Conservation (phyloP, 2,329 filamentous ascomycete genomes). For the Pseudohalonectria lignicola region DNA sequence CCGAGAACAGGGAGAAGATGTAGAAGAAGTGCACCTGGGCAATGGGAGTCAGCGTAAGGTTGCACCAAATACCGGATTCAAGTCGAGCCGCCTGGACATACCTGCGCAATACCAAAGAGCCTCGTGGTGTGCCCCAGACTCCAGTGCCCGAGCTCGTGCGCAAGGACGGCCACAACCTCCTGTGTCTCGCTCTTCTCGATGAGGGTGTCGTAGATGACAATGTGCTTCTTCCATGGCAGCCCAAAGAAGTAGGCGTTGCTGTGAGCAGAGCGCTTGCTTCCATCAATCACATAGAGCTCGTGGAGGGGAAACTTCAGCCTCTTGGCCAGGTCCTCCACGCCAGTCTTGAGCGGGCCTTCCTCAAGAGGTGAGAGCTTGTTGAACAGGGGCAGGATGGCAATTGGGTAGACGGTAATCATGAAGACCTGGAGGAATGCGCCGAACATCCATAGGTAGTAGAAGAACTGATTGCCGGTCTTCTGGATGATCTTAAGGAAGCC, state of each 20-base stretch:
- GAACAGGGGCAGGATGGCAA: constrained; percentile 88
- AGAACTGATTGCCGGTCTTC: constrained; percentile 87
- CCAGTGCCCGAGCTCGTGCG: constrained; percentile 96
- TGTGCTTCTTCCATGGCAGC: constrained; percentile 99
- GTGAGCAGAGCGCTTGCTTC: constrained; percentile 77
- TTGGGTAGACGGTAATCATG: constrained; percentile 92
- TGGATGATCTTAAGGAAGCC: constrained; percentile 91
- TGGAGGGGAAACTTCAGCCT: constrained; percentile 84
- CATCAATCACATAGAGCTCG: constrained; percentile 90
- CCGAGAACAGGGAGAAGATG: constrained; percentile 91
- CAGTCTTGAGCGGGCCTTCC: constrained; percentile 75
- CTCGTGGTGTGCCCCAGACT: constrained; percentile 89
- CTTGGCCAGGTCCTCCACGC: constrained; percentile 73
- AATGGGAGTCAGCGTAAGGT: too few relatives aligned
- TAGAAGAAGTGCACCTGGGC: constrained; percentile 82
- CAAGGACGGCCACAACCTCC: constrained; percentile 89
- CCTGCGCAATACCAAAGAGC: constrained; percentile 77
- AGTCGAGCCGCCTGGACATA: too few relatives aligned
- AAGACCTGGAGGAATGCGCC: constrained; percentile 82
- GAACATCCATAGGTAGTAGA: constrained; percentile 97
- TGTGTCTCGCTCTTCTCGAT: constrained; percentile 89
- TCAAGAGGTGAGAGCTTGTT: constrained; percentile 94
- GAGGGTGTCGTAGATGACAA: constrained; percentile 96
- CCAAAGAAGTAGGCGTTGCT: constrained; percentile 93
- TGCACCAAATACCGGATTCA: too few relatives aligned